Evolutionary conservation across 169 alveolate genomes (phyloP).

Genomic region (Pseudocohnilembus persalinus): DNA sequence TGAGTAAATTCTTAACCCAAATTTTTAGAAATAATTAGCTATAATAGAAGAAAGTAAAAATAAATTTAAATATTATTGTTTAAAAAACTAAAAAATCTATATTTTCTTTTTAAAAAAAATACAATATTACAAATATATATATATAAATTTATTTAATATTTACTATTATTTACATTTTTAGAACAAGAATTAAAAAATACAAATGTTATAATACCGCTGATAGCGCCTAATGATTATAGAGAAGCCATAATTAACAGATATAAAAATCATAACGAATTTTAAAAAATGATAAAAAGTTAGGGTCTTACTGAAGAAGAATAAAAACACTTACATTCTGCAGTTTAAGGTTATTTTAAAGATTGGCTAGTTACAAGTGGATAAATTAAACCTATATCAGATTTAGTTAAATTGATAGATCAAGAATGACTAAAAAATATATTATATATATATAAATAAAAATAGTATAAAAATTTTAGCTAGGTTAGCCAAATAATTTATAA

Average conservation of each 20-base stretch:
- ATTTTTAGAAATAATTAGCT: slow-evolving; percentile 14
- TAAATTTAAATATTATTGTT: too few species aligned
- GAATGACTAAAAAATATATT: slow-evolving; percentile 22
- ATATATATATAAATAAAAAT: too few species aligned
- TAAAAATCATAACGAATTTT: slow-evolving; percentile 55
- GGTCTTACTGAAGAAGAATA: slow-evolving; percentile 66
- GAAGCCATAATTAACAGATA: slow-evolving; percentile 61
- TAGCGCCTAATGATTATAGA: slow-evolving; percentile 75
- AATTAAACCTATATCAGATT: slow-evolving; percentile 38
- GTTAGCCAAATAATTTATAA: too few species aligned
- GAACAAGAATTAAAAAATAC: not conserved
- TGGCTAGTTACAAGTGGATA: slow-evolving; percentile 45
- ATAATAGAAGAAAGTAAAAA: too few species aligned
- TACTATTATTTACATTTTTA: not conserved
- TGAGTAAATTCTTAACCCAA: slow-evolving; percentile 2
- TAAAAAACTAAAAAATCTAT: too few species aligned
- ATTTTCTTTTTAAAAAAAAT: too few species aligned
- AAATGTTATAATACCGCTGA: slow-evolving; percentile 25
- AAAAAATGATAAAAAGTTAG: slow-evolving; percentile 62
- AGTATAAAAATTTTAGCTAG: too few species aligned
- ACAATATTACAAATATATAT: too few species aligned
- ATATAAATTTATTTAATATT: too few species aligned
- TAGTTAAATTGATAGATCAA: slow-evolving; percentile 47
- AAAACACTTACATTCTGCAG: slow-evolving; percentile 58
- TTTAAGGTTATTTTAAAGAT: slow-evolving; percentile 48